Evolutionary conservation across 83 land plant species (phyloP), one percentile per base, ranked within the genome.

Genomic region (Picea engelmannii): DNA sequence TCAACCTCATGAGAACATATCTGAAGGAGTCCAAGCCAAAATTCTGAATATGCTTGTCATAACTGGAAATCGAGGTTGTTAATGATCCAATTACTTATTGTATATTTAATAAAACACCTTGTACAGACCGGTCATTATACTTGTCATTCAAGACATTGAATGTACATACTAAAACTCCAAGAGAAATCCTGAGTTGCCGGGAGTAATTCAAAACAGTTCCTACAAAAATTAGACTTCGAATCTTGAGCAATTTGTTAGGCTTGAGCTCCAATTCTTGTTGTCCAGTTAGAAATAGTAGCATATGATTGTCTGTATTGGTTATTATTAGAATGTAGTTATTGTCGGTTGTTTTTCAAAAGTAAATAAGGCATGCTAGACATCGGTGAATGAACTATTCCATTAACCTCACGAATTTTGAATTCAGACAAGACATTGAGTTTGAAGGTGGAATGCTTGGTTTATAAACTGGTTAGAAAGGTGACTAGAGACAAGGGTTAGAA

Each of bases 401-500:
- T n/a, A n/a, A n/a, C n/a, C n/a, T n/a, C n/a, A n/a, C n/a, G n/a
- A 21, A n/a, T 52, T 31, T 4, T 11, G 11, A 20, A 73, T 44
- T n/a, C 20, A 47, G 11, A 8, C 6, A 12, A 73, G 55, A 20
- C 18, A 0, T 12, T 76, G 55, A 13, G 61, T 76, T 24, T 76
- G 15, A 55, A 13, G 1, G 62, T 55, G 78, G 27, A 76, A 76
- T 76, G 21, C 12, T 49, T 52, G 25, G 61, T 52, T 75, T 52
- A 15, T 55, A 17, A 35, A 55, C 89, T 95, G 99, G 88, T 83
- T n/a, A 87, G 94, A 76, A 87, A 91, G 88, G 95, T 92, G 16
- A 83, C 95, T 81, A 96, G 98, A 44, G 99, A 96, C 80, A 87
- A 62, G 99, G 98, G 55, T 79, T 96, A 71, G 93, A 91, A 81